Evolutionary conservation across 176 grass and related monocot species (phyloP).

Genomic region (Microstegium vimineum): DNA sequence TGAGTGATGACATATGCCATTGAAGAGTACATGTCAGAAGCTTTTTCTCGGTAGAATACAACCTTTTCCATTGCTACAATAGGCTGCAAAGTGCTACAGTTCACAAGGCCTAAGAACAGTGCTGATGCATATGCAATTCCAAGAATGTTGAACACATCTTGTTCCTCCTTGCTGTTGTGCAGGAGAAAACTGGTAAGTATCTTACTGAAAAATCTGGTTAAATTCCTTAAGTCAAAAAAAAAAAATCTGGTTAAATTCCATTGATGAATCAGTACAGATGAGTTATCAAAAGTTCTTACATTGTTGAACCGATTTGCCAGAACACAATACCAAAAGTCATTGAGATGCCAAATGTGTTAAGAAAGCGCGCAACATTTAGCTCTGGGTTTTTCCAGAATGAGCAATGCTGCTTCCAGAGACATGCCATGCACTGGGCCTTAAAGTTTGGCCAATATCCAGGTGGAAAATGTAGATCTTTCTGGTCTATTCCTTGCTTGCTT

Average conservation of each 20-base stretch:
- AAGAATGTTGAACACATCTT: conserved; percentile 82
- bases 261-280: neutral
- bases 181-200: neutral
- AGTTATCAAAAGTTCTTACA: conserved; percentile 46
- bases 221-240: too few relatives aligned
- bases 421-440: conserved; percentile 54
- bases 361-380: conserved; percentile 69
- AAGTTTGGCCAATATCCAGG: conserved; percentile 58
- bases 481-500: conserved; percentile 10
- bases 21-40: conserved; percentile 59
- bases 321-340: conserved; percentile 78
- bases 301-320: conserved; percentile 70
- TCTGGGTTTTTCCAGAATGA: conserved; percentile 94
- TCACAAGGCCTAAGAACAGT: conserved; percentile 64
- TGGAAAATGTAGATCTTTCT: conserved; percentile 55
- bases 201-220: neutral
- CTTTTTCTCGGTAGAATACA: conserved; percentile 61
- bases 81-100: conserved; percentile 58
- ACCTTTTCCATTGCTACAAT: conserved; percentile 54
- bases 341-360: conserved; percentile 66
- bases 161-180: conserved; percentile 50
- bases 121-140: conserved; percentile 49
- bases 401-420: conserved; percentile 80
- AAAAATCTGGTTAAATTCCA: neutral
- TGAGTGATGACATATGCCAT: conserved; percentile 57